These are phyloP conservation scores for Cordyceps cicadae DNA, from an alignment of 2,329 filamentous ascomycete genomes.

Conservation along the genomic window DNA sequence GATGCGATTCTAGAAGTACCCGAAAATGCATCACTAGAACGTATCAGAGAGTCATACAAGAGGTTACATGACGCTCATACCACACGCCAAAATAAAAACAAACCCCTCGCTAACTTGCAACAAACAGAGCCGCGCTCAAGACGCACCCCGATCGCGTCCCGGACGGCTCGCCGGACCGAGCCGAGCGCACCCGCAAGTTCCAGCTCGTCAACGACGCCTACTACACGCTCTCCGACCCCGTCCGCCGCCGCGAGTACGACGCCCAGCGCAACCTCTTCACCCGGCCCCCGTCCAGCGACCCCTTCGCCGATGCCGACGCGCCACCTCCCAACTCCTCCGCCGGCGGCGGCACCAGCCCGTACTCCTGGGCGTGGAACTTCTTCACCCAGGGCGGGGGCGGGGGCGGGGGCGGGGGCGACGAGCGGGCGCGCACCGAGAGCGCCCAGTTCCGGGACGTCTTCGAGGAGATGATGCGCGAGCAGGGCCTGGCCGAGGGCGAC, in stretches of 20 bases:
- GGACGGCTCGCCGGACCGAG: constrained; percentile 72
- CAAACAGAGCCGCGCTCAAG: constrained; percentile 68
- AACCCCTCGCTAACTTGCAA: constrained; percentile 13
- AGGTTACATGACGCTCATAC: constrained; percentile 40
- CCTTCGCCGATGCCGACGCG: constrained; percentile 39
- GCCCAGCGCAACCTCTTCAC: constrained; percentile 40
- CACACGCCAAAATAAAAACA: not conserved
- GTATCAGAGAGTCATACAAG: constrained; percentile 86
- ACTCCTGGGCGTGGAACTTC: constrained; percentile 70
- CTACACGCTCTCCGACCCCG: constrained; percentile 76
- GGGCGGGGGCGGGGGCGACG: constrained; percentile 18
- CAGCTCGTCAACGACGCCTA: constrained; percentile 91
- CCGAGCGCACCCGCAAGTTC: constrained; percentile 75
- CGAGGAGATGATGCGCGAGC: constrained; percentile 81
- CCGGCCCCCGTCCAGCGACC: constrained; percentile 25
- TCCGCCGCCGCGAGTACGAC: constrained; percentile 77
- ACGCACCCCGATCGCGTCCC: constrained; percentile 90
- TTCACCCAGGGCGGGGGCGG: constrained; percentile 34
- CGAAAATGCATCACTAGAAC: constrained; percentile 61
- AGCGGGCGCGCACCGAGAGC: constrained; percentile 47
- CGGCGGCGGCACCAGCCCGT: constrained; percentile 35
- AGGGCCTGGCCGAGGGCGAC: constrained; percentile 70
- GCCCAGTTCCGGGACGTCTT: constrained; percentile 85
- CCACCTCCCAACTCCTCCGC: constrained; percentile 31
- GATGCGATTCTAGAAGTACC: constrained; percentile 62